Percentiles rank a stretch among this genome's conserved stretches.
Conservation (phyloP, 2,329 filamentous ascomycete genomes). For the Stachybotrys echinatus region DNA sequence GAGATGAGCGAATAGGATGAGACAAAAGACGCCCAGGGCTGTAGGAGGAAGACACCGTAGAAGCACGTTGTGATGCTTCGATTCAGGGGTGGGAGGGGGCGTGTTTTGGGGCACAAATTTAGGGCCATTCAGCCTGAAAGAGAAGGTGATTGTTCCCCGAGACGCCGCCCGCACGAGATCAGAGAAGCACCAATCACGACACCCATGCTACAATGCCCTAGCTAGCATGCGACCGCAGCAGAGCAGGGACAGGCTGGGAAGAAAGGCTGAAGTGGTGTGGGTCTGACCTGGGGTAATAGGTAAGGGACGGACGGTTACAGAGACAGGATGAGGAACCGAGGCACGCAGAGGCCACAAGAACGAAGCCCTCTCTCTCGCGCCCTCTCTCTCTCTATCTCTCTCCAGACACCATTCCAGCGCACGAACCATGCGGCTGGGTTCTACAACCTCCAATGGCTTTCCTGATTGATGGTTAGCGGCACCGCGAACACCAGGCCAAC, state of each 20-base stretch:
- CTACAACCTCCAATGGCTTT: neutral
- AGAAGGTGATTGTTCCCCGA: conserved; percentile 28
- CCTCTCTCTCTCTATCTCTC: too few relatives aligned
- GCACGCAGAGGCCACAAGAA: too few relatives aligned
- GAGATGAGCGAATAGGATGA: neutral
- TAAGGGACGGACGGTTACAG: neutral
- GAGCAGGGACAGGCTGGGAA: conserved; percentile 16
- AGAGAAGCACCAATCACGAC: conserved; percentile 23
- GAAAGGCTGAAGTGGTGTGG: neutral
- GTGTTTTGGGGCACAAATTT: conserved; percentile 19
- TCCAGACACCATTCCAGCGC: neutral
- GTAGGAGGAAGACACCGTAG: conserved; percentile 3
- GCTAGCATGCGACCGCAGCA: conserved; percentile 13
- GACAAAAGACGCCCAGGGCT: neutral
- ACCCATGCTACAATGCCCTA: conserved; percentile 19
- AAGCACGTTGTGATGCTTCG: conserved; percentile 2
- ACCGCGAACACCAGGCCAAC: neutral
- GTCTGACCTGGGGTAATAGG: neutral
- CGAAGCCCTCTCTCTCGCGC: too few relatives aligned
- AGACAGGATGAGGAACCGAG: too few relatives aligned
- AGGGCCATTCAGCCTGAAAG: conserved; percentile 26
- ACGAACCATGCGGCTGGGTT: neutral
- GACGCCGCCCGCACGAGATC: conserved; percentile 20
- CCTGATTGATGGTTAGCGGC: neutral
- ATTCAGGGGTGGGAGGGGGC: conserved; percentile 16